Evolutionary conservation across 2,329 filamentous ascomycete species (phyloP), one percentile per base, ranked within the genome.

Genomic region (Dactylellina leptospora): DNA sequence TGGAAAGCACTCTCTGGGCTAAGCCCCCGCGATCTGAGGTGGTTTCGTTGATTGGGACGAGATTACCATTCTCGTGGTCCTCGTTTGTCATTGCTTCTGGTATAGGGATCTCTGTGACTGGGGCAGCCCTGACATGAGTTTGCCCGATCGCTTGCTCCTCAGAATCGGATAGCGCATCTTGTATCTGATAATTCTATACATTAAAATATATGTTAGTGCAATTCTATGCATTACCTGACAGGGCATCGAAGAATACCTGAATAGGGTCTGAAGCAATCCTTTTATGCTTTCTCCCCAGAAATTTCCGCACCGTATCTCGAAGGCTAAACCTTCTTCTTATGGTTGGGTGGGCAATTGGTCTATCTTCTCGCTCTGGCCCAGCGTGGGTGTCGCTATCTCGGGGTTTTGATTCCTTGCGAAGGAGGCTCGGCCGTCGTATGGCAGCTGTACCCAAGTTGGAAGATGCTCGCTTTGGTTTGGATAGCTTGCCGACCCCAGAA

Each of bases 311-410:
- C 6, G 58, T 27, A 22, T 63, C 58, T 30, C 48, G 51, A 5
- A 71, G 40, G 47, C 66, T 71, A 48, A 71, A 71, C 13, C 66
- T 63, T 20, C 58, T 58, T 33, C 59, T 63, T 8, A 53, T 18
- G 8, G 45, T 20, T 6, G 25, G 38, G 3, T 8, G 13, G 11
- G 5, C 16, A 5, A 13, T 20, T 18, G 16, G n/a, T 9, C 5
- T 20, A 25, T 44, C 27, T 27, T 23, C 30, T 13, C 10, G 16
- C 8, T 25, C 33, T 23, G 42, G 36, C 6, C 53, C 18, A 13
- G 38, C 10, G 16, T 13, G 33, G 9, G 23, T 30, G 36, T 47
- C 28, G 6, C 36, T 5, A 13, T 62, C 51, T 47, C 20, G 33
- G 4, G 13, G 30, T 33, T 63, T 59, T 10, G 36, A 45, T 22